Conservation (phyloP, 2,329 filamentous ascomycete genomes). For the Whalleya microplaca region DNA sequence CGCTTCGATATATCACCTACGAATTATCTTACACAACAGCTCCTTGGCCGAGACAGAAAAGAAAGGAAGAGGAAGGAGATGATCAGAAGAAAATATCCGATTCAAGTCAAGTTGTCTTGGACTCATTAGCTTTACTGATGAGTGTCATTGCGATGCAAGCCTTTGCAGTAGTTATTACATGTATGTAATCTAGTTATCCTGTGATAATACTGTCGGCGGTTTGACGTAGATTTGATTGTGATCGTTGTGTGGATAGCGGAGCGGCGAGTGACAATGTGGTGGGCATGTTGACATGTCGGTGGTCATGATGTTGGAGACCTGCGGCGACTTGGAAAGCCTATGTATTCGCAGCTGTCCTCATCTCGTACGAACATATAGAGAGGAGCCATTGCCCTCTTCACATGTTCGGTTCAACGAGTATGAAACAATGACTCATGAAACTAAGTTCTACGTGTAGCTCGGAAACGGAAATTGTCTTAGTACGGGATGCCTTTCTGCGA, state of each 20-base stretch:
- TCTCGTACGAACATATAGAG: neutral
- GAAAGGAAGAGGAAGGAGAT: too few species aligned
- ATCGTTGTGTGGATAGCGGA: neutral
- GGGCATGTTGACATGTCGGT: neutral
- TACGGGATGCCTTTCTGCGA: constrained; percentile 7
- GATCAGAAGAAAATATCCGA: too few species aligned
- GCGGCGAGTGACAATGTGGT: neutral
- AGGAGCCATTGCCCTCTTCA: neutral
- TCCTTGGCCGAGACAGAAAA: too few species aligned
- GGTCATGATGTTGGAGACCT: neutral
- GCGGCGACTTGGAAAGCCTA: neutral
- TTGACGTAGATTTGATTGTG: neutral
- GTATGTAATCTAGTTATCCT: neutral
- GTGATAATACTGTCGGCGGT: neutral
- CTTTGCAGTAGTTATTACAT: too few species aligned
- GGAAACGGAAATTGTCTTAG: constrained; percentile 13
- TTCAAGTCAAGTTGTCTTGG: too few species aligned
- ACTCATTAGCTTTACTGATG: neutral
- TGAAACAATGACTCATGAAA: constrained; percentile 14
- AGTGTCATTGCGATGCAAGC: too few species aligned
- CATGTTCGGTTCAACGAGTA: neutral
- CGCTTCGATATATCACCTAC: too few species aligned
- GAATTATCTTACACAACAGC: too few species aligned
- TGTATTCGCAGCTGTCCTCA: neutral
- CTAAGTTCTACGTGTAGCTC: constrained; percentile 17